phyloP scores from a whole-genome alignment of 352 stramenopile genomes.

The Pythium aquatile region DNA sequence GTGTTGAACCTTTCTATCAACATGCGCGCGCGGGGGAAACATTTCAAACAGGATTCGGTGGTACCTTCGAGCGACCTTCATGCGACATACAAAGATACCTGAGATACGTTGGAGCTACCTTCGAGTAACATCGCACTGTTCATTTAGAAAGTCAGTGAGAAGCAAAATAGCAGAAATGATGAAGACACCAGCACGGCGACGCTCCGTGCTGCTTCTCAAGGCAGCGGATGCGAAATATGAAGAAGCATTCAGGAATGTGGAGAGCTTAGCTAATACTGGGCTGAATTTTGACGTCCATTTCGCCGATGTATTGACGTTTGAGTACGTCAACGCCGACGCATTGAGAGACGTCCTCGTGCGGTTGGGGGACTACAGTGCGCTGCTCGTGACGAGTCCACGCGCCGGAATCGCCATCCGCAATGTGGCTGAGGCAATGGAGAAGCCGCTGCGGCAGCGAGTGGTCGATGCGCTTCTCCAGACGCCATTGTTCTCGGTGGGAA shows the following conservation, averaged over 20 bases:
- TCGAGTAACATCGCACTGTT: background rate
- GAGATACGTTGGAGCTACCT: background rate
- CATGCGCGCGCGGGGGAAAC: slow-evolving; percentile 4
- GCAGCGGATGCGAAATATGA: slow-evolving; percentile 57
- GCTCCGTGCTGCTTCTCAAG: slow-evolving; percentile 67
- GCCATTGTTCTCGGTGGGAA: slow-evolving; percentile 63
- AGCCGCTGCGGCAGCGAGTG: slow-evolving; percentile 13
- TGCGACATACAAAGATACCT: background rate
- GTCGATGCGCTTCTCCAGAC: slow-evolving; percentile 32
- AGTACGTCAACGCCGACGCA: slow-evolving; percentile 51
- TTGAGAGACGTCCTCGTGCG: slow-evolving; percentile 40
- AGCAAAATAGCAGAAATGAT: background rate
- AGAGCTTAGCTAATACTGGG: slow-evolving; percentile 2
- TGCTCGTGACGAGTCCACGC: slow-evolving; percentile 78
- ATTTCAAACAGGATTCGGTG: slow-evolving; percentile 13
- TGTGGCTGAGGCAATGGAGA: slow-evolving; percentile 33
- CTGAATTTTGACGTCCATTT: slow-evolving; percentile 37
- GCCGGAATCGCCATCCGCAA: slow-evolving; percentile 52
- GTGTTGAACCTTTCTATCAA: slow-evolving; percentile 7
- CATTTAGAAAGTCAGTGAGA: background rate
- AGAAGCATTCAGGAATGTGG: slow-evolving; percentile 29
- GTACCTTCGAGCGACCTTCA: slow-evolving; percentile 21
- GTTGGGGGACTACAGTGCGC: slow-evolving; percentile 48
- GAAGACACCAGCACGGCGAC: background rate
- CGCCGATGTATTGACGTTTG: slow-evolving; percentile 64